These are phyloP conservation scores for Cyberlindnera bimundalis DNA, from an alignment of 805 yeast species.

Conservation along the genomic window DNA sequence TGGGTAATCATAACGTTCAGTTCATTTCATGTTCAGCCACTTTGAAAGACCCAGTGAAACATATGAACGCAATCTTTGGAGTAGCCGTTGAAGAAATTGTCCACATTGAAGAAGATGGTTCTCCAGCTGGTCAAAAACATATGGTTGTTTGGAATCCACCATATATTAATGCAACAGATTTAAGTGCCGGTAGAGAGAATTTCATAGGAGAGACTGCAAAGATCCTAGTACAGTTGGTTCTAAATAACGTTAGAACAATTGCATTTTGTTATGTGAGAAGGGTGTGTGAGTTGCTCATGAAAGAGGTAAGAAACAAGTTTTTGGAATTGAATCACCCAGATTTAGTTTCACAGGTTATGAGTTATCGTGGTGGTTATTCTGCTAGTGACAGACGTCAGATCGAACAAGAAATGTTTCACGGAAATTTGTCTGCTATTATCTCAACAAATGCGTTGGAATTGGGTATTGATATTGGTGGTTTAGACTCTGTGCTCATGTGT, in stretches of 20 bases:
- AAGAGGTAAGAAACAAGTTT: conserved; percentile 64
- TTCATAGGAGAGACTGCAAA: conserved; percentile 76
- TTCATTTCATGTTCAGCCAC: conserved; percentile 96
- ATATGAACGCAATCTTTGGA: conserved; percentile 75
- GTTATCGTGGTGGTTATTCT: conserved; percentile 94
- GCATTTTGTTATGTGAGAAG: conserved; percentile 86
- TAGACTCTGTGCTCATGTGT: conserved; percentile 88
- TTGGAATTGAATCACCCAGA: conserved; percentile 42
- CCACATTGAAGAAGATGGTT: conserved; percentile 76
- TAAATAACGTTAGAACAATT: conserved; percentile 69
- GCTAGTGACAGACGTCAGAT: conserved; percentile 81
- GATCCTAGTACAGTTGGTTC: conserved; percentile 61
- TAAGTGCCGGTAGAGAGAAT: conserved; percentile 58
- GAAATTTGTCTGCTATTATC: conserved; percentile 78
- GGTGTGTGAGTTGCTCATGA: conserved; percentile 84
- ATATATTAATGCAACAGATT: conserved; percentile 53
- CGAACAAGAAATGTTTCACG: conserved; percentile 87
- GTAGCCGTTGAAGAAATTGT: conserved; percentile 47
- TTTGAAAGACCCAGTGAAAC: conserved; percentile 64
- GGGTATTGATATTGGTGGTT: conserved; percentile 91
- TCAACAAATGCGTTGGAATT: conserved; percentile 95
- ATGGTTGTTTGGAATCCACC: conserved; percentile 87
- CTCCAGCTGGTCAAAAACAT: conserved; percentile 78
- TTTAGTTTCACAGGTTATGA: conserved; percentile 67
- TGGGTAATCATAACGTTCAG: conserved; percentile 51